Conservation (phyloP, 1,284 basidiomycete genomes). For the Phenoliferia sp. region DNA sequence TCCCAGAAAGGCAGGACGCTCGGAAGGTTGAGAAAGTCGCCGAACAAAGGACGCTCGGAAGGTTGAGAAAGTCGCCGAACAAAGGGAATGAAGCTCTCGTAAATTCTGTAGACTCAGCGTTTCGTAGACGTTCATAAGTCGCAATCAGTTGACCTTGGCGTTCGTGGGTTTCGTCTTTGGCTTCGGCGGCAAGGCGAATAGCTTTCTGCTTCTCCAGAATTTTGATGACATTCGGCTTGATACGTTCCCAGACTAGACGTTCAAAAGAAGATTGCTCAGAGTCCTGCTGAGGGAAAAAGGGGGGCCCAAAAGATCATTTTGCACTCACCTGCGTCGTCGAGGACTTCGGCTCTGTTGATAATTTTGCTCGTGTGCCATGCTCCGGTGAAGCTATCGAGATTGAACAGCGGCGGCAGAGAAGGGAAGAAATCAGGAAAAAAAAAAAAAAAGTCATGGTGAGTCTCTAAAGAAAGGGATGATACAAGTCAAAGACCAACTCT, state of each 20-base stretch:
- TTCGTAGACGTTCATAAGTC: neutral
- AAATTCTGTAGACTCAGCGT: neutral
- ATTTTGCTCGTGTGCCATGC: neutral
- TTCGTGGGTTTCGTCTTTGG: neutral
- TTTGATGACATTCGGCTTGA: neutral
- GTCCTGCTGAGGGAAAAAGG: neutral
- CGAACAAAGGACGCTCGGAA: neutral
- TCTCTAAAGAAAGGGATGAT: too few relatives aligned
- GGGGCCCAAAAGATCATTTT: neutral
- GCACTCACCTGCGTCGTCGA: neutral
- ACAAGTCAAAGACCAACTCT: too few relatives aligned
- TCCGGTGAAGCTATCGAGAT: neutral
- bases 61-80: neutral
- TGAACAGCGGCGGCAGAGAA: neutral
- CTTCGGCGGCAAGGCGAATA: neutral
- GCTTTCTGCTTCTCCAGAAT: neutral
- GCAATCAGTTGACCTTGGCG: neutral
- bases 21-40: too few relatives aligned
- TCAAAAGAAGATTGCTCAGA: neutral
- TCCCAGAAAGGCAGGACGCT: constrained; percentile 6
- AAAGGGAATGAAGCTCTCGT: neutral
- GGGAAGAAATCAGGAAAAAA: neutral
- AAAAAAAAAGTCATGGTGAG: neutral
- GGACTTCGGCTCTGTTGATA: neutral
- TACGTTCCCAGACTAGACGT: neutral